phyloP scores from a whole-genome alignment of 441 rosid species.

The Theobroma grandiflorum region DNA sequence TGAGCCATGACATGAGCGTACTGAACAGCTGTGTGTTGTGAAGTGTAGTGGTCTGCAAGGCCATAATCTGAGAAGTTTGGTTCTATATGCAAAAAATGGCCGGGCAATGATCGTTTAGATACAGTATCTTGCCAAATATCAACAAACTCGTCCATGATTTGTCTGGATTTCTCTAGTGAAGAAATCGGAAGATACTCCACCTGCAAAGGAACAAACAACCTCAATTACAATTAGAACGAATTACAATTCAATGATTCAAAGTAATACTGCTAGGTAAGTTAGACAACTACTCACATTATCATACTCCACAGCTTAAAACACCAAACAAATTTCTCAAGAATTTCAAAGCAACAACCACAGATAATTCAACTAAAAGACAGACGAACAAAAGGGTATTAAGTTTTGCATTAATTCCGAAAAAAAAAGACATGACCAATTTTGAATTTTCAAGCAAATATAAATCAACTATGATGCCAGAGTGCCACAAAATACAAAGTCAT shows the following conservation, averaged over 20 bases:
- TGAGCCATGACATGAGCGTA: conserved; percentile 82
- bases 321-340: background rate
- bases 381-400: background rate
- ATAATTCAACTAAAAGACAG: background rate
- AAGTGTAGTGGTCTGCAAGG: conserved; percentile 65
- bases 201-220: conserved; percentile 46
- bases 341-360: background rate
- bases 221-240: conserved; percentile 14
- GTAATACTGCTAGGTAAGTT: background rate
- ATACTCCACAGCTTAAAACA: background rate
- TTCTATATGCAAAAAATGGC: conserved; percentile 73
- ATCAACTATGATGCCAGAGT: background rate
- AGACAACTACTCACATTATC: background rate
- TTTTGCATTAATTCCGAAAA: background rate
- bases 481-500: background rate
- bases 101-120: conserved; percentile 76
- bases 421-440: background rate
- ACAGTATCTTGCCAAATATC: conserved; percentile 85
- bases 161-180: conserved; percentile 75
- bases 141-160: conserved; percentile 78
- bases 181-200: conserved; percentile 94
- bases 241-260: background rate
- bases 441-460: background rate
- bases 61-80: conserved; percentile 78
- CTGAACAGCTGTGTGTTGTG: conserved; percentile 89